phyloP scores from a whole-genome alignment of 2,329 filamentous ascomycete species.

The Fusarium equiseti region DNA sequence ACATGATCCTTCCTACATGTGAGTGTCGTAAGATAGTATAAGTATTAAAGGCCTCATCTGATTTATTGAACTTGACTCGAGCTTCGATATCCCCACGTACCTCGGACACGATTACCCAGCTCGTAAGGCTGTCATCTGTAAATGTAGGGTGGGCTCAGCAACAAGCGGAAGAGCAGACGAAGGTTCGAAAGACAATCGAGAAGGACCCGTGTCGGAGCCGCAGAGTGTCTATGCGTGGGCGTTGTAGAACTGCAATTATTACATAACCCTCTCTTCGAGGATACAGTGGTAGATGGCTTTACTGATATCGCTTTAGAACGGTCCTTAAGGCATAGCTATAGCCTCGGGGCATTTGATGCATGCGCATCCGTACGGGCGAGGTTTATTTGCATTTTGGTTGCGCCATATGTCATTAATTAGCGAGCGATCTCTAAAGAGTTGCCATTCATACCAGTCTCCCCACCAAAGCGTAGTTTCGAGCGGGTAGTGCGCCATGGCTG shows the following conservation, averaged over 20 bases:
- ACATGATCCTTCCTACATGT: conserved; percentile 22
- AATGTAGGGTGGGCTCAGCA: conserved; percentile 24
- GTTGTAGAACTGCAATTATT: too few relatives aligned
- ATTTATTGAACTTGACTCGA: conserved; percentile 17
- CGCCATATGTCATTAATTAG: neutral
- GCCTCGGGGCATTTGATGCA: neutral
- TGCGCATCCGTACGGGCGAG: neutral
- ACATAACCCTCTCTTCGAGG: neutral
- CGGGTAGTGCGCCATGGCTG: conserved; percentile 25
- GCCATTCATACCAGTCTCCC: neutral
- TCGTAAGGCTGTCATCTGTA: conserved; percentile 28
- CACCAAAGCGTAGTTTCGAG: conserved; percentile 12
- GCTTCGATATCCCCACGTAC: conserved; percentile 32
- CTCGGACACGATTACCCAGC: conserved; percentile 36
- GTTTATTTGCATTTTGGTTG: neutral
- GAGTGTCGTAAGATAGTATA: conserved; percentile 39
- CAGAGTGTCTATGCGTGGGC: conserved; percentile 18
- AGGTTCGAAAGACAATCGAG: conserved; percentile 9
- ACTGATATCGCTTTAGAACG: neutral
- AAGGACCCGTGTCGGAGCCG: conserved; percentile 40
- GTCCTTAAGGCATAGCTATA: neutral
- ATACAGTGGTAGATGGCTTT: neutral
- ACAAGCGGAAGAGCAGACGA: conserved; percentile 6
- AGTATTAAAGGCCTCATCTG: conserved; percentile 4
- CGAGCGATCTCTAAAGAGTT: neutral